Conservation (phyloP, 1,139 yeast species). For the Casaregolazyma suthepensis region DNA sequence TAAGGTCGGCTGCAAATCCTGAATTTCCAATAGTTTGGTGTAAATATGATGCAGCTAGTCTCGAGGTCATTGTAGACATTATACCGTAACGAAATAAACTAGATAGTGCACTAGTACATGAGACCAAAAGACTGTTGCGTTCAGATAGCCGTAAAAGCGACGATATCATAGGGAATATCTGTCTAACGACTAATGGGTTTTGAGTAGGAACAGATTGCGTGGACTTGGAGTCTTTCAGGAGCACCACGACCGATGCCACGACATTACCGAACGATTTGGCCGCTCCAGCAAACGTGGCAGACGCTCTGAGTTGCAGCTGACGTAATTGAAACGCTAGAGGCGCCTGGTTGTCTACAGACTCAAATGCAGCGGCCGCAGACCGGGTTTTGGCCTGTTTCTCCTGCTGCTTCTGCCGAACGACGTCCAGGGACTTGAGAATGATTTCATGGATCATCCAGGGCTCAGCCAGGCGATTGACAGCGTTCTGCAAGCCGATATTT, state of each 20-base stretch:
- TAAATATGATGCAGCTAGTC: constrained; percentile 22
- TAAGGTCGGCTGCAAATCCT: constrained; percentile 22
- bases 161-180: constrained; percentile 23
- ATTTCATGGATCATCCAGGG: constrained; percentile 43
- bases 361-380: not conserved
- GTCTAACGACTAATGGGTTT: constrained; percentile 7
- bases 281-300: not conserved
- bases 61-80: constrained; percentile 22
- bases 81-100: constrained; percentile 26
- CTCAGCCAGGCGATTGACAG: constrained; percentile 39
- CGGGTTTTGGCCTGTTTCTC: not conserved
- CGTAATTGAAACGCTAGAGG: constrained; percentile 4
- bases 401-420: not conserved
- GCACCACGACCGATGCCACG: constrained; percentile 21
- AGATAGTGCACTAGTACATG: constrained; percentile 23
- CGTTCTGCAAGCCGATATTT: constrained; percentile 38
- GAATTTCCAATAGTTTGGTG: constrained; percentile 17
- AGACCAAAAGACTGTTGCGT: constrained; percentile 28
- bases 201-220: not conserved
- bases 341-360: not conserved
- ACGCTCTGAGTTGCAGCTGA: constrained; percentile 3
- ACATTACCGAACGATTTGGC: constrained; percentile 15
- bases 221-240: constrained; percentile 8
- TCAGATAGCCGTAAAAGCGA: constrained; percentile 20
- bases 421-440: constrained; percentile 27